A percentile compares a stretch with the other conserved stretches of the same genome.
Conservation (phyloP, 2,329 filamentous ascomycete species). For the Hypoxylon sp. region DNA sequence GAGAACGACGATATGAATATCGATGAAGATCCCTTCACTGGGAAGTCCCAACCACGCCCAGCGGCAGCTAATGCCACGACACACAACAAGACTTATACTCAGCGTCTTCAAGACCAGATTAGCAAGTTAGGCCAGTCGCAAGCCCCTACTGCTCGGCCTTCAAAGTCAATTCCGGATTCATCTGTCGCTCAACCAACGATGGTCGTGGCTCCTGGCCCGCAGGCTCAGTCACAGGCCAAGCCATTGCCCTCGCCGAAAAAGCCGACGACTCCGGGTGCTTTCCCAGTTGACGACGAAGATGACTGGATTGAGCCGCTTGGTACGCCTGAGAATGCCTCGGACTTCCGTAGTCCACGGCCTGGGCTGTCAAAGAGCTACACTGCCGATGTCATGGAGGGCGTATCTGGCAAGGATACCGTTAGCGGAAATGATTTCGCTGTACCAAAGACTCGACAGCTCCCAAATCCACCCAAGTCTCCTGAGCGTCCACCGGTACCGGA, state of each 20-base stretch:
- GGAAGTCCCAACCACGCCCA: constrained; percentile 63
- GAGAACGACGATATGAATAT: constrained; percentile 63
- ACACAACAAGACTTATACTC: constrained; percentile 92
- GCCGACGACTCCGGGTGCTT: constrained; percentile 69
- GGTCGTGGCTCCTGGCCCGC: constrained; percentile 49
- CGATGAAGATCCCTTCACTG: constrained; percentile 61
- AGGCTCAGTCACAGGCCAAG: constrained; percentile 57
- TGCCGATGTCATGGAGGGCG: constrained; percentile 72
- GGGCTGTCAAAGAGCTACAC: constrained; percentile 72
- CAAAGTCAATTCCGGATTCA: constrained; percentile 63
- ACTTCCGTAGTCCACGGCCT: constrained; percentile 64
- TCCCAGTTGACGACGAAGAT: constrained; percentile 73
- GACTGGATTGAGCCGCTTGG: constrained; percentile 74
- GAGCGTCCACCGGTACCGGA: constrained; percentile 53
- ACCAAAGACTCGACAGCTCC: constrained; percentile 58
- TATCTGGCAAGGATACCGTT: constrained; percentile 64
- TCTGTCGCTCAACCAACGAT: constrained; percentile 54
- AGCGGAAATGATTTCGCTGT: constrained; percentile 64
- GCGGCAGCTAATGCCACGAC: constrained; percentile 67
- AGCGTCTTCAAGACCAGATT: constrained; percentile 92
- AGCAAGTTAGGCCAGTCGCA: constrained; percentile 76
- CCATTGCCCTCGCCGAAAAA: constrained; percentile 57
- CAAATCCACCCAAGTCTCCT: constrained; percentile 56
- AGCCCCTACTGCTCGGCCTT: constrained; percentile 61
- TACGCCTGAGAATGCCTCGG: constrained; percentile 54